These are phyloP conservation scores for Rhodotorula sphaerocarpa DNA, from an alignment of 768 basidiomycete species.

Conservation along the genomic window DNA sequence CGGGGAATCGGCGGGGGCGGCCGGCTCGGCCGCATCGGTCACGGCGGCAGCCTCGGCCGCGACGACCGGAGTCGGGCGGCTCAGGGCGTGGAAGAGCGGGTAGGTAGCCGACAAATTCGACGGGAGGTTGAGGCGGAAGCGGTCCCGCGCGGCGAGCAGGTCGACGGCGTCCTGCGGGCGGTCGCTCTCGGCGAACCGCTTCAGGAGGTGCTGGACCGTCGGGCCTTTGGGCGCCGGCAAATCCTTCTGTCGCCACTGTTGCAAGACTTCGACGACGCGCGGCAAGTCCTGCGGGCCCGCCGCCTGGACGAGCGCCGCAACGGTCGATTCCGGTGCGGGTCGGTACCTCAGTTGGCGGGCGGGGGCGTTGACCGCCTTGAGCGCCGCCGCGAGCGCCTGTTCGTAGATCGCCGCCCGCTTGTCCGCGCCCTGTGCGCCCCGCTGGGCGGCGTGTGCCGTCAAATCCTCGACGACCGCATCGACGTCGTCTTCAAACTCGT, in stretches of 20 bases:
- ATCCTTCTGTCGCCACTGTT: slow-evolving; percentile 2
- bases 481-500: slow-evolving; percentile 14
- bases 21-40: background rate
- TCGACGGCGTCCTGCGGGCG: background rate
- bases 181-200: background rate
- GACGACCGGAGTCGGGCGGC: too few relatives aligned
- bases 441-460: background rate
- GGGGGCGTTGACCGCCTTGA: background rate
- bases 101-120: background rate
- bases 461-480: background rate
- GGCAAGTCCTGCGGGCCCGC: background rate
- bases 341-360: background rate
- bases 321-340: background rate
- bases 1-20: background rate
- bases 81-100: slow-evolving; percentile 4
- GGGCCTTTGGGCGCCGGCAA: background rate
- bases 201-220: background rate
- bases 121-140: slow-evolving; percentile 15
- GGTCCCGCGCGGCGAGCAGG: slow-evolving; percentile 2
- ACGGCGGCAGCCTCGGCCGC: background rate
- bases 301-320: background rate
- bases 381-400: background rate
- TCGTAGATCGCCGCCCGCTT: background rate
- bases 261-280: slow-evolving; percentile 1
- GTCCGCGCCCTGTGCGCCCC: background rate